Conservation (phyloP, 2,329 filamentous ascomycete genomes). For the Diplodia scrobiculata region DNA sequence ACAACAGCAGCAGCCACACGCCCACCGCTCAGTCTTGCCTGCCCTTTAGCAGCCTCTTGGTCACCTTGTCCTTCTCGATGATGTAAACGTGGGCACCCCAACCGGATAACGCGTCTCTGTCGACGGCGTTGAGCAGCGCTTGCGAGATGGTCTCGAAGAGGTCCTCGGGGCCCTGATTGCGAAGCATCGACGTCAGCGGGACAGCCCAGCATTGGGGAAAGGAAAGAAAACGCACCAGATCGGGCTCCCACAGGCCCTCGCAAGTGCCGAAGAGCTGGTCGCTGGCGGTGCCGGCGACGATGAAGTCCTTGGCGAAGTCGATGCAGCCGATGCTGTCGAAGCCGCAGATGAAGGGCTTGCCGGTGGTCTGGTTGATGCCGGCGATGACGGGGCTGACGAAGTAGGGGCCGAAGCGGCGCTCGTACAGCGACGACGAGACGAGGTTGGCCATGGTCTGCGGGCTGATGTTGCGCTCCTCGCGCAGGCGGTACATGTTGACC, state of each 20-base stretch:
- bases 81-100: conserved; percentile 99
- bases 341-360: conserved; percentile 95
- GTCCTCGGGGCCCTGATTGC: conserved; percentile 76
- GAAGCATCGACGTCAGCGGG: conserved; percentile 29
- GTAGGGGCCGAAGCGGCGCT: conserved; percentile 88
- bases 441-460: conserved; percentile 96
- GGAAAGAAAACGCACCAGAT: conserved; percentile 67
- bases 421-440: conserved; percentile 73
- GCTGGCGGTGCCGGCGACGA: conserved; percentile 91
- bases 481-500: conserved; percentile 99
- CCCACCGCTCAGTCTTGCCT: conserved; percentile 69
- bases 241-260: conserved; percentile 95
- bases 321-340: conserved; percentile 99
- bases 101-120: conserved; percentile 92
- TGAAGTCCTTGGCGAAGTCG: conserved; percentile 99
- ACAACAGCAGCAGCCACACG: background rate
- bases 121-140: conserved; percentile 89
- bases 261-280: conserved; percentile 99
- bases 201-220: background rate
- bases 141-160: conserved; percentile 99
- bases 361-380: conserved; percentile 89
- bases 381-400: conserved; percentile 95
- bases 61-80: conserved; percentile 99
- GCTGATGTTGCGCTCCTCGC: conserved; percentile 94
- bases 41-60: conserved; percentile 96